phyloP scores from a whole-genome alignment of 768 basidiomycete species.

The Neoboletus magnificus region DNA sequence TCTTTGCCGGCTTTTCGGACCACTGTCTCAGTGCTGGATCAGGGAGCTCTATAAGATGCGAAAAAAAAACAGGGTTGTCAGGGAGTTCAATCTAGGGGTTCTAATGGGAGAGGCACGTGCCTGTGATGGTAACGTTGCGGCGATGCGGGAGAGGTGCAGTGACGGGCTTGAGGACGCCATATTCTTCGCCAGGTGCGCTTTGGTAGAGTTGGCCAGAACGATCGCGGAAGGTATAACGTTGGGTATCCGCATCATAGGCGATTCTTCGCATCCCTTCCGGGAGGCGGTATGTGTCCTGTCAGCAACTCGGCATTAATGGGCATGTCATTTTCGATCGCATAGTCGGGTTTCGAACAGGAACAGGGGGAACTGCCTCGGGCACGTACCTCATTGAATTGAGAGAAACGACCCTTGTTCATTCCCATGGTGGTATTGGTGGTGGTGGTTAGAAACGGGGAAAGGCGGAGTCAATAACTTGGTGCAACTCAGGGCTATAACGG shows the following conservation, averaged over 20 bases:
- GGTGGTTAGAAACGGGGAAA: constrained; percentile 2
- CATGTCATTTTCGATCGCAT: background rate
- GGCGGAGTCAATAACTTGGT: background rate
- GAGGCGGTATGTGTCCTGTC: constrained; percentile 35
- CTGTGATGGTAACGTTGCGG: constrained; percentile 26
- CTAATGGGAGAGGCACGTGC: constrained; percentile 1
- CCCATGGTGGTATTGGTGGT: constrained; percentile 7
- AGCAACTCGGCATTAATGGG: constrained; percentile 1
- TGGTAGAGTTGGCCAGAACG: constrained; percentile 42
- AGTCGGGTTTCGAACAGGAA: background rate
- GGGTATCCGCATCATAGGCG: constrained; percentile 52
- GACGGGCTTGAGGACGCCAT: constrained; percentile 43
- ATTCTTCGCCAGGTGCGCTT: constrained; percentile 42
- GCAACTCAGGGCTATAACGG: background rate
- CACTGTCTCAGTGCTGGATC: constrained; percentile 27
- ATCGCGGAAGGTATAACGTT: constrained; percentile 50
- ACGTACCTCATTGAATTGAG: constrained; percentile 26
- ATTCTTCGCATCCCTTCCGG: constrained; percentile 47
- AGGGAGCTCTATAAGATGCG: constrained; percentile 16
- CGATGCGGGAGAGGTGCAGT: constrained; percentile 18
- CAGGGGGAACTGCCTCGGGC: background rate
- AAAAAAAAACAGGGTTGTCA: background rate
- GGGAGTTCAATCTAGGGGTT: background rate
- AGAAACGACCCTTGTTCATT: constrained; percentile 13
- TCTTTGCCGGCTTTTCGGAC: constrained; percentile 27